Evolutionary conservation across 345 rosid species (phyloP).

Genomic region (Anastatica hierochuntica): DNA sequence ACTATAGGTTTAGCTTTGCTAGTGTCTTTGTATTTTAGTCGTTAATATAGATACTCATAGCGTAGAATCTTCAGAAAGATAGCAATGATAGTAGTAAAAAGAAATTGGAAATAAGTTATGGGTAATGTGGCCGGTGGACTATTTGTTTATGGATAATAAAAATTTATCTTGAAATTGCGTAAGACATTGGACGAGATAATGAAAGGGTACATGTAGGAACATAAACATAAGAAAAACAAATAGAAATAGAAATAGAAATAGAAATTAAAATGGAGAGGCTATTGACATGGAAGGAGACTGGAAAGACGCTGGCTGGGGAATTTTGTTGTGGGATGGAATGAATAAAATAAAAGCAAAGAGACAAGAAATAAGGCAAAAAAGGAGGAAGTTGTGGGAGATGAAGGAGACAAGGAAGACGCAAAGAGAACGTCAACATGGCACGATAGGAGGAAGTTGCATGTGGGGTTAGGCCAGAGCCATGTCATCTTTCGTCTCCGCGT

Average conservation of each 20-base stretch:
- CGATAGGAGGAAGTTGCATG: slow-evolving; percentile 44
- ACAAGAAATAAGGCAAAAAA: slow-evolving; percentile 22
- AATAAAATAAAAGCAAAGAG: not conserved
- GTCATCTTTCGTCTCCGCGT: too few relatives aligned
- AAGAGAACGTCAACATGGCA: slow-evolving; percentile 41
- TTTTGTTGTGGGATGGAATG: slow-evolving; percentile 10
- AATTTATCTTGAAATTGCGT: not conserved
- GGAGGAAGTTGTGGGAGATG: slow-evolving; percentile 6
- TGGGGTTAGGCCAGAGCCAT: slow-evolving; percentile 68
- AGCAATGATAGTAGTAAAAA: not conserved
- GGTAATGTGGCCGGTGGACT: not conserved
- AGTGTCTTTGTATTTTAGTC: not conserved
- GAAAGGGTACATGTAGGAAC: slow-evolving; percentile 10
- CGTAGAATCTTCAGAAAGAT: not conserved
- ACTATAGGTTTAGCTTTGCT: not conserved
- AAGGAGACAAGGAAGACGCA: slow-evolving; percentile 44
- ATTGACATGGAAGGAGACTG: slow-evolving; percentile 21
- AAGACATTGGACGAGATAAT: not conserved
- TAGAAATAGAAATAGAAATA: too few relatives aligned
- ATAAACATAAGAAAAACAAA: too few relatives aligned
- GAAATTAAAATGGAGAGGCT: not conserved
- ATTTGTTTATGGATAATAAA: not conserved
- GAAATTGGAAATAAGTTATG: not conserved
- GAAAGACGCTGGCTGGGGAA: slow-evolving; percentile 29
- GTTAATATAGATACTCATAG: too few relatives aligned